Conservation (phyloP, 768 basidiomycete species). For the Hypholoma fasciculare region DNA sequence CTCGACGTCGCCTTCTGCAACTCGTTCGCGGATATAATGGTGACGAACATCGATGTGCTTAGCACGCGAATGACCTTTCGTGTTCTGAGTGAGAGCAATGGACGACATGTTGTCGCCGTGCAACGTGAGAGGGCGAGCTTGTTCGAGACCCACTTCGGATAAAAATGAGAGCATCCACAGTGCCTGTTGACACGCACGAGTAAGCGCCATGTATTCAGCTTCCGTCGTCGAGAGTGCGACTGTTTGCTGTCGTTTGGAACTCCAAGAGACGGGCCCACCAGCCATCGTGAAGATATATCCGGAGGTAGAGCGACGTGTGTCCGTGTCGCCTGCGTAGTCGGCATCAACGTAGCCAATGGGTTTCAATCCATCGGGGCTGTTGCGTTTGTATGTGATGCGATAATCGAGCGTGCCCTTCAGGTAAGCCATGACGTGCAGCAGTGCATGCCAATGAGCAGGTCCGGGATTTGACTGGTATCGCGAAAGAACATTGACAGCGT, state of each 20-base stretch:
- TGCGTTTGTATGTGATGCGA: slow-evolving; percentile 10
- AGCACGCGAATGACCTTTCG: slow-evolving; percentile 25
- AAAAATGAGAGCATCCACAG: slow-evolving; percentile 23
- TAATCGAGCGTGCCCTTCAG: slow-evolving; percentile 18
- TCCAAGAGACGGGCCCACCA: slow-evolving; percentile 12
- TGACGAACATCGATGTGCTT: slow-evolving; percentile 14
- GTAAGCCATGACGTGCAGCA: slow-evolving; percentile 19
- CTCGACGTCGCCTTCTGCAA: slow-evolving; percentile 14
- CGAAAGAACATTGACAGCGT: slow-evolving; percentile 12
- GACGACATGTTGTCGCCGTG: slow-evolving; percentile 27
- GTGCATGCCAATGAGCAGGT: slow-evolving; percentile 14
- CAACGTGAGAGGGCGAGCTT: slow-evolving; percentile 3
- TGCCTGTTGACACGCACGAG: background rate
- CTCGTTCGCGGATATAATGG: slow-evolving; percentile 25
- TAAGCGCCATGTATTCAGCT: background rate
- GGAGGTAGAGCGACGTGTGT: slow-evolving; percentile 22
- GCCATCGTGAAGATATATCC: slow-evolving; percentile 17
- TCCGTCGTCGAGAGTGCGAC: too few species aligned
- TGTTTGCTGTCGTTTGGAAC: background rate
- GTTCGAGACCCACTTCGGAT: slow-evolving; percentile 16
- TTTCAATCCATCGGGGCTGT: background rate
- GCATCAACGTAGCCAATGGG: slow-evolving; percentile 16
- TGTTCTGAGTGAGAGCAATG: slow-evolving; percentile 26
- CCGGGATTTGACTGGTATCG: slow-evolving; percentile 23
- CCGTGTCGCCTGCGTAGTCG: slow-evolving; percentile 1